A percentile compares a stretch with the other conserved stretches of the same genome.
phyloP scores from a whole-genome alignment of 2,329 filamentous ascomycete species.

The Bipolaris bicolor region DNA sequence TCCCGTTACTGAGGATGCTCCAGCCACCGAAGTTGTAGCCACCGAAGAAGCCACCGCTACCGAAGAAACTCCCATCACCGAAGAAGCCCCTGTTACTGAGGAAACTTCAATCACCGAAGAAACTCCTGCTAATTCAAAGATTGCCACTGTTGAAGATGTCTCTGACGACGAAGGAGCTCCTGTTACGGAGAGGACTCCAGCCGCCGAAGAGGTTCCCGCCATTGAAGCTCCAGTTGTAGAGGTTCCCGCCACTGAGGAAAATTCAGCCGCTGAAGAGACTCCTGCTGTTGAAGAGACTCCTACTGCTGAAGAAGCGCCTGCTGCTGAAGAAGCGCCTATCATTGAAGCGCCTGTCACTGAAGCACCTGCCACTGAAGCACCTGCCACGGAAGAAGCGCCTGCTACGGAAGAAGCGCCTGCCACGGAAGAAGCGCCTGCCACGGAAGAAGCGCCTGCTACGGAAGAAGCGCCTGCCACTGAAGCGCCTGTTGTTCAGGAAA shows the following conservation, averaged over 20 bases:
- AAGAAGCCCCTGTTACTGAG: neutral
- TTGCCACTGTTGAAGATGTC: neutral
- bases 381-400: too few species aligned
- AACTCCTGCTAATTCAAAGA: neutral
- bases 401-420: neutral
- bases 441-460: slow-evolving; percentile 4
- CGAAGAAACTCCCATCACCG: neutral
- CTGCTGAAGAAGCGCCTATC: slow-evolving; percentile 1
- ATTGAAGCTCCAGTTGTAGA: neutral
- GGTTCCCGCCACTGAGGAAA: too few species aligned
- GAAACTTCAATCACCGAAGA: neutral
- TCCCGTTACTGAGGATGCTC: neutral
- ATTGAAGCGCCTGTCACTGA: neutral
- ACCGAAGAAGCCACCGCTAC: too few species aligned
- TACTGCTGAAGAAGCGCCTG: neutral
- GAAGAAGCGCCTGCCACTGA: neutral
- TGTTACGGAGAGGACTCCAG: neutral
- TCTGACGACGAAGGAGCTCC: neutral
- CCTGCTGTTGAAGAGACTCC: neutral
- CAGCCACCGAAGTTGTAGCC: too few species aligned
- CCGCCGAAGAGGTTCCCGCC: too few species aligned
- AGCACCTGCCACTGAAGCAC: too few species aligned
- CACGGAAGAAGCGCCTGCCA: neutral
- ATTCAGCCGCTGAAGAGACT: too few species aligned
- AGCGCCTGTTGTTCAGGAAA: neutral